These are phyloP conservation scores for Oleoguttula mirabilis DNA, from an alignment of 495 filamentous ascomycete species.

Conservation along the genomic window DNA sequence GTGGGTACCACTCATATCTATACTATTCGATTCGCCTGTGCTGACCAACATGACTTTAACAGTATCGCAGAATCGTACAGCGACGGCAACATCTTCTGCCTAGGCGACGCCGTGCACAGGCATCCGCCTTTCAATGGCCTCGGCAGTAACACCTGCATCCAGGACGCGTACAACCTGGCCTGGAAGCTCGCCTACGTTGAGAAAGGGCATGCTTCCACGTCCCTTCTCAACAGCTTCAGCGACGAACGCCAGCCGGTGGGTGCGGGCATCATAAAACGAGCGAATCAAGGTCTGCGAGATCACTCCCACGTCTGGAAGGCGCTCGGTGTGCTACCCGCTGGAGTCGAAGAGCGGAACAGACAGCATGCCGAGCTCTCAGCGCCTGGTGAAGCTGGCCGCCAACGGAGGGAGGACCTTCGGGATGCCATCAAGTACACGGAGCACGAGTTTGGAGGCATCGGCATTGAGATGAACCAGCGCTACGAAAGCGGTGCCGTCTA, in stretches of 20 bases:
- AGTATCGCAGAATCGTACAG: conserved; percentile 31
- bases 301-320: conserved; percentile 36
- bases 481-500: conserved; percentile 31
- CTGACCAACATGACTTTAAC: too few relatives aligned
- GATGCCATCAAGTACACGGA: conserved; percentile 31
- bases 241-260: conserved; percentile 41
- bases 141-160: conserved; percentile 43
- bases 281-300: conserved; percentile 38
- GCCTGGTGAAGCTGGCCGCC: conserved; percentile 27
- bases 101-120: conserved; percentile 42
- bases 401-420: conserved; percentile 28
- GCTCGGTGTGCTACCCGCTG: conserved; percentile 32
- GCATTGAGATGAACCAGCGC: conserved; percentile 41
- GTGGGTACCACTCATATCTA: conserved; percentile 19
- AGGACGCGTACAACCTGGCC: conserved; percentile 45
- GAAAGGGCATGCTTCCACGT: conserved; percentile 28
- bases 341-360: conserved; percentile 25
- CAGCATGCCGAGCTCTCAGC: conserved; percentile 27
- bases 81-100: conserved; percentile 33
- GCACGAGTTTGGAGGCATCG: conserved; percentile 39
- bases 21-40: too few relatives aligned
- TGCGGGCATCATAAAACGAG: conserved; percentile 34
- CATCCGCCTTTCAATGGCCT: conserved; percentile 42
- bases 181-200: conserved; percentile 45
- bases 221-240: conserved; percentile 39